Percentiles rank a stretch among this genome's conserved stretches.
Conservation (phyloP, 148 eudicot species). For the Spergularia marina region DNA sequence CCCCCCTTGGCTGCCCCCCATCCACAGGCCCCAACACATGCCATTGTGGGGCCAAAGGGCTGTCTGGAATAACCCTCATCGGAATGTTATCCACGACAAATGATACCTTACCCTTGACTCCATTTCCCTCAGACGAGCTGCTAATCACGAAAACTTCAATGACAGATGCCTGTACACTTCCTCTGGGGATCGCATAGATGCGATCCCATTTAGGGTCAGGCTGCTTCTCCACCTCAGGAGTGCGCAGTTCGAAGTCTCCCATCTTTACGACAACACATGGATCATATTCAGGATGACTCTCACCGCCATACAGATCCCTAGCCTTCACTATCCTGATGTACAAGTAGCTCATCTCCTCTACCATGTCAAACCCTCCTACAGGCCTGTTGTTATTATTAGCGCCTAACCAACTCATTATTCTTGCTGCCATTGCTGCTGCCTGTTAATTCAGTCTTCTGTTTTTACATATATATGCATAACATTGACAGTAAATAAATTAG, state of each 20-base stretch:
- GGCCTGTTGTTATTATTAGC: conserved; percentile 37
- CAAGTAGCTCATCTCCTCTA: conserved; percentile 66
- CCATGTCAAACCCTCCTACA: conserved; percentile 47
- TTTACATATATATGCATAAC: too few relatives aligned
- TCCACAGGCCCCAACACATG: conserved; percentile 26
- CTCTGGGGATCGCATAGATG: conserved; percentile 37
- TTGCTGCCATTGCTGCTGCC: conserved; percentile 13
- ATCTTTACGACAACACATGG: conserved; percentile 56
- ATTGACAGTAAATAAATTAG: too few relatives aligned
- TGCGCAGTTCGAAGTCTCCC: conserved; percentile 45
- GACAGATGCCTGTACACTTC: conserved; percentile 25
- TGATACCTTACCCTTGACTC: conserved; percentile 29
- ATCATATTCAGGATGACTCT: conserved; percentile 18
- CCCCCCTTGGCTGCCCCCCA: conserved; percentile 17
- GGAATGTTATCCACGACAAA: conserved; percentile 33
- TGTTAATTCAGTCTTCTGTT: not conserved
- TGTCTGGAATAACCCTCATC: conserved; percentile 33
- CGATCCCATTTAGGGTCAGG: conserved; percentile 41
- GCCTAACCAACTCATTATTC: conserved; percentile 44
- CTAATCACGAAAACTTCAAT: conserved; percentile 26
- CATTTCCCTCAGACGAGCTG: conserved; percentile 19
- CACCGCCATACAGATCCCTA: conserved; percentile 32
- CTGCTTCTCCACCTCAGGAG: conserved; percentile 14
- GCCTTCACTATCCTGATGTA: conserved; percentile 60
- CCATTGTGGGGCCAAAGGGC: conserved; percentile 48